A percentile compares a stretch with the other conserved stretches of the same genome.
These are phyloP conservation scores for Beauveria sp. DNA, from an alignment of 2,329 filamentous ascomycete species.

Conservation along the genomic window DNA sequence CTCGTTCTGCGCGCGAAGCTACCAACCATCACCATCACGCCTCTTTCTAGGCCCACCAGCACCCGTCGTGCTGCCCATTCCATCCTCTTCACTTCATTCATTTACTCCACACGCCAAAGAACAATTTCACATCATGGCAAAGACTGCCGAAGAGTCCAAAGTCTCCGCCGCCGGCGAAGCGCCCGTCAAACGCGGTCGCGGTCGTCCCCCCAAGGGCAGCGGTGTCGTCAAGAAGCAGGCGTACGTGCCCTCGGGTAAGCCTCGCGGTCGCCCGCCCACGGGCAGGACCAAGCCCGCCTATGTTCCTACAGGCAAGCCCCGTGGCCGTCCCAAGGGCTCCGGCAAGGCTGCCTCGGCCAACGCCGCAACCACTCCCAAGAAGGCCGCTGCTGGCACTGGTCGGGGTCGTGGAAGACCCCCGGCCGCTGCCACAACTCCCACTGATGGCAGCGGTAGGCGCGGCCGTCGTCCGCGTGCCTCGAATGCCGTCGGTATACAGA, in stretches of 20 bases:
- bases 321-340: conserved; percentile 40
- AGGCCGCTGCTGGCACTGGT: conserved; percentile 12
- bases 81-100: not conserved
- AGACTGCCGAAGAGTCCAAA: conserved; percentile 23
- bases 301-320: conserved; percentile 35
- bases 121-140: conserved; percentile 2
- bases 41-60: not conserved
- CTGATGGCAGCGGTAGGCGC: conserved; percentile 6
- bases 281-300: conserved; percentile 25
- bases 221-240: conserved; percentile 28
- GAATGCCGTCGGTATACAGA: not conserved
- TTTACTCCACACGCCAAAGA: not conserved
- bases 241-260: conserved; percentile 30
- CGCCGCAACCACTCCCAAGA: not conserved
- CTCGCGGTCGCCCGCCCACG: conserved; percentile 34
- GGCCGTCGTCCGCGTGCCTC: not conserved
- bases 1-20: not conserved
- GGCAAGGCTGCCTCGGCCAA: conserved; percentile 15
- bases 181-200: conserved; percentile 28
- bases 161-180: conserved; percentile 8
- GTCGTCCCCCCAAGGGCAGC: conserved; percentile 31
- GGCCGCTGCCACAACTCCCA: conserved; percentile 22
- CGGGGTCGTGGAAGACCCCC: conserved; percentile 23
- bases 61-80: not conserved
- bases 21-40: not conserved